Evolutionary conservation across 805 yeast genomes (phyloP), one percentile per base, ranked within the genome.

Genomic region (Cyberlindnera saturnus): DNA sequence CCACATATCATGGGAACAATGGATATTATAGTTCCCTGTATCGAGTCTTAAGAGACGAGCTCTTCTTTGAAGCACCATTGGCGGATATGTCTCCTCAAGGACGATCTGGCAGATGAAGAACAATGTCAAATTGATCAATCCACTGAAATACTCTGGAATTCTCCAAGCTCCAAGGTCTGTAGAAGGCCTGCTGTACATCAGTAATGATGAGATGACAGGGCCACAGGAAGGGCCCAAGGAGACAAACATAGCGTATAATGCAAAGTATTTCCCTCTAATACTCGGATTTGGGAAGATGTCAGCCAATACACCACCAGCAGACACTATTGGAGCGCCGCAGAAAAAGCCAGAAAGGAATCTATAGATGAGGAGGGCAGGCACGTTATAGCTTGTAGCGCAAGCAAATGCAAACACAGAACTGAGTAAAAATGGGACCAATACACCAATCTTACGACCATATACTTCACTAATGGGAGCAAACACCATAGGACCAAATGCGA

Each of bases 271-370:
- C 28, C 83, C 86, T 55, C 86, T 67, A 11, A 61, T 57, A 28
- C 66, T 60, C 3, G 79, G 75, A 19, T 44, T 39, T 11, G 47
- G 33, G 62, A 70, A 81, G 35, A 79, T 58, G 56, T 81, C 86
- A 3, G 83, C 79, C 10, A 52, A 29, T 20, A 50, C 54, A 20
- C 83, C 84, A 5, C 85, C 84, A 3, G 77, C 60, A 14, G 77
- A 75, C 10, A 76, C 82, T 32, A 79, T 64, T 1, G 83, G 79
- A 5, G 82, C 77, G 18, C 81, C 77, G 4, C 82, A 80, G 52
- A 75, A 64, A 46, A 79, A 66, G 6, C 86, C 86, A 14, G 78
- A 69, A 45, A 80, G 73, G 56, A 79, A 80, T 32, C 86, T 65
- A 46, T 72, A 66, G 16, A 77, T 53, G 63, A 77, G 63, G 19